Evolutionary conservation across 2,329 filamentous ascomycete genomes (phyloP).

Genomic region (Colletotrichum lentis): DNA sequence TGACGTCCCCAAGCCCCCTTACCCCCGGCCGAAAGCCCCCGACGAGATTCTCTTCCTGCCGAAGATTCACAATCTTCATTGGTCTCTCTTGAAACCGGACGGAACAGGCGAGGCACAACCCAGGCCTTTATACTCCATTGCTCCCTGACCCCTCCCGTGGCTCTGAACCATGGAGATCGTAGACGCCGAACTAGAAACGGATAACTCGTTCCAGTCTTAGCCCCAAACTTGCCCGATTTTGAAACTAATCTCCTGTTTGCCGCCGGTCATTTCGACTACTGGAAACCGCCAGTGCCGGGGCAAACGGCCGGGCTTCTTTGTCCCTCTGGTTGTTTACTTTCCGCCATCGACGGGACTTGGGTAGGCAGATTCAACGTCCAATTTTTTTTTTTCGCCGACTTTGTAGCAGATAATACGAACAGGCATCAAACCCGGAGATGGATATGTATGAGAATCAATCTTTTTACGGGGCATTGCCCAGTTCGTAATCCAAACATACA

Average conservation of each 20-base stretch:
- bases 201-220: slow-evolving; percentile 12
- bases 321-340: background rate
- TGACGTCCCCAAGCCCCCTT: background rate
- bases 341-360: too few species aligned
- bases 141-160: background rate
- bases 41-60: background rate
- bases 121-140: background rate
- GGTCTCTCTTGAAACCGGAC: background rate
- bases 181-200: background rate
- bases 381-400: background rate
- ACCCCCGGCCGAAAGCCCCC: background rate
- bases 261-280: background rate
- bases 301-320: slow-evolving; percentile 14
- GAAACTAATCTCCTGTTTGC: background rate
- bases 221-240: background rate
- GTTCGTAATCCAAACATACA: background rate
- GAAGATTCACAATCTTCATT: background rate
- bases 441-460: background rate
- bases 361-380: too few species aligned
- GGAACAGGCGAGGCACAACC: background rate
- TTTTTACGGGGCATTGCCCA: background rate
- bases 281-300: background rate
- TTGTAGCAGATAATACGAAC: background rate
- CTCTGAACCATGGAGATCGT: background rate
- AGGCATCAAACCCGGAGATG: too few species aligned